Evolutionary conservation across 352 stramenopile species (phyloP), one percentile per base, ranked within the genome.

Genomic region (Phytophthora tentaculata): DNA sequence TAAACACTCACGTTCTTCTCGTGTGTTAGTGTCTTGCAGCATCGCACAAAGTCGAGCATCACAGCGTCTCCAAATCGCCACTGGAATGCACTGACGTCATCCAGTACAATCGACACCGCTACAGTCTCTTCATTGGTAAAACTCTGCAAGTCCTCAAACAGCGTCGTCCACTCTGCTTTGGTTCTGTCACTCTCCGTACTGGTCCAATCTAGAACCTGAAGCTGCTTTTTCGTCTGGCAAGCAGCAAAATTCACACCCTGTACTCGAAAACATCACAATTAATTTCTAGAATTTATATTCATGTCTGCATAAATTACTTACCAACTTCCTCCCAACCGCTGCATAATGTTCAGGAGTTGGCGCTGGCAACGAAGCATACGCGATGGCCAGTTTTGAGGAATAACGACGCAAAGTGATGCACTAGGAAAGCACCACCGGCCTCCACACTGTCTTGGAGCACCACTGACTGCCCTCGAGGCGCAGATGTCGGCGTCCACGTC

Each of bases 381-480:
- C 79, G 79, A 69, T 90, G 80, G 1, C 80, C 79, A 47, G 82
- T 80, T 73, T 92, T 89, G 32, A 90, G 71, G 57, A 90, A 90
- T 7, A 92, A 76, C 61, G 83, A 73, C 22, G 83, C 35, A 23
- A 94, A 89, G 64, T 94, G 82, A 53, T 94, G 86, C 43, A 94
- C 67, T 44, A 94, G 62, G 56, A 91, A 92, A 22, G 66, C 65
- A 19, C 84, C 82, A 35, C 57, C 64, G 16, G 81, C 73, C 44
- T 92, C 81, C 23, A 89, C 74, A 14, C 66, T 59, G 66, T 94
- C 86, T 14, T 84, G 70, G 49, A 94, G 64, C 41, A 84, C 44
- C 53, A 94, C 57, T 45, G 91, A 69, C 56, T 91, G 59, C 2
- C 80, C 77, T 23, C 61, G 68, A 62, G 86, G 83, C 24, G 83